These are phyloP conservation scores for Lipomyces sp. DNA, from an alignment of 805 yeast genomes.

Conservation along the genomic window DNA sequence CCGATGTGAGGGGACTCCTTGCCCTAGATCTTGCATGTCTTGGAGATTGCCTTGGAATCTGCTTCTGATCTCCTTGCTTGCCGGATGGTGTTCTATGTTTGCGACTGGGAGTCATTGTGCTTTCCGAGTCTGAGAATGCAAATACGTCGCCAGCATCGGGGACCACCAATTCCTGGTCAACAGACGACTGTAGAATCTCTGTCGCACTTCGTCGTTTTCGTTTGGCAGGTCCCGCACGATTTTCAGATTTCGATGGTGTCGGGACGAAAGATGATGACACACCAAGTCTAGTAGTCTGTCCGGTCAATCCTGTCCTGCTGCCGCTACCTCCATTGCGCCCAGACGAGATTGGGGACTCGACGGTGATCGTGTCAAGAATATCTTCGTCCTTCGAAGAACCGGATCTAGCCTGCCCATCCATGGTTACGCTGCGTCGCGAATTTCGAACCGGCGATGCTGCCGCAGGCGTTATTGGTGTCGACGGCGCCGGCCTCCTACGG, in stretches of 20 bases:
- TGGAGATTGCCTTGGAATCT: neutral
- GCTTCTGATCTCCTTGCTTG: neutral
- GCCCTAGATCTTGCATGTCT: neutral
- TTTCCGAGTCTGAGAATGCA: neutral
- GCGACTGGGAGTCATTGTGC: neutral
- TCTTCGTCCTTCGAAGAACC: neutral
- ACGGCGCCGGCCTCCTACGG: constrained; percentile 17
- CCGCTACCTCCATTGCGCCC: neutral
- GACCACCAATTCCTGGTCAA: neutral
- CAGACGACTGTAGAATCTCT: neutral
- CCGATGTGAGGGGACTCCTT: neutral
- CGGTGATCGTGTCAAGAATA: neutral
- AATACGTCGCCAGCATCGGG: neutral
- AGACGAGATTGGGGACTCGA: neutral
- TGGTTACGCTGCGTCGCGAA: neutral
- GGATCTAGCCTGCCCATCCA: neutral
- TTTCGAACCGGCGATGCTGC: constrained; percentile 28
- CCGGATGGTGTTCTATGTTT: neutral
- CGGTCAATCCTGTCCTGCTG: constrained; percentile 8
- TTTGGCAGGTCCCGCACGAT: neutral
- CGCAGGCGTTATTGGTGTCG: constrained; percentile 19
- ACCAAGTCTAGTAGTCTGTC: neutral
- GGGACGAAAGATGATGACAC: neutral
- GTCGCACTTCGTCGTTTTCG: neutral
- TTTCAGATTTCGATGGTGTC: constrained; percentile 3